Evolutionary conservation across 495 filamentous ascomycete species (phyloP).

Genomic region (Schizothecium vesticola): DNA sequence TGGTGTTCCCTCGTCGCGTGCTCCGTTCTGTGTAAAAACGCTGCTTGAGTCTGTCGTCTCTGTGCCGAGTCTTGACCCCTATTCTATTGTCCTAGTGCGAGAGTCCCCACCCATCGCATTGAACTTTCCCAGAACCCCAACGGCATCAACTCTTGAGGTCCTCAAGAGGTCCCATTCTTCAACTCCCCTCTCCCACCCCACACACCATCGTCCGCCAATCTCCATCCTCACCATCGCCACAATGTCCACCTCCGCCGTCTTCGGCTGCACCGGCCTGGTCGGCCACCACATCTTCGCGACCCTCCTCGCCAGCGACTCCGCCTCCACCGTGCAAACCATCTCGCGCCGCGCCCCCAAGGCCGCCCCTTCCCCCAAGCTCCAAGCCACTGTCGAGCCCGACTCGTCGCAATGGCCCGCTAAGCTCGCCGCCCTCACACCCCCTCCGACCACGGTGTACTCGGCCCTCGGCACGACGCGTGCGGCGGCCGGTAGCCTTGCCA

Average conservation of each 20-base stretch:
- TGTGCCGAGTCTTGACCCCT: background rate
- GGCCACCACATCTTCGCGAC: conserved; percentile 54
- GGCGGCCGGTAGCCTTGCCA: conserved; percentile 61
- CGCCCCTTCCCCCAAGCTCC: conserved; percentile 42
- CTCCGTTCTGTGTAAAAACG: background rate
- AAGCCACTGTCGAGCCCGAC: conserved; percentile 43
- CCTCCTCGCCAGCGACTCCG: conserved; percentile 42
- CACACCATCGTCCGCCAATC: background rate
- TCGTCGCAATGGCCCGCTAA: conserved; percentile 50
- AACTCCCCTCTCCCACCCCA: background rate
- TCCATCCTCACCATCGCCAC: conserved; percentile 5
- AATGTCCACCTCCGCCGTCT: conserved; percentile 42
- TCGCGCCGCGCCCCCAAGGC: conserved; percentile 48
- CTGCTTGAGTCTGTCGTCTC: background rate
- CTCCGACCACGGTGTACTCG: conserved; percentile 58
- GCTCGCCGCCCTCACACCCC: conserved; percentile 49
- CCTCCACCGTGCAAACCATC: conserved; percentile 50
- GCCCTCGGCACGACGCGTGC: conserved; percentile 62
- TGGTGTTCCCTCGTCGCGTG: background rate
- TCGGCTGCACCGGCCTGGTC: conserved; percentile 54
- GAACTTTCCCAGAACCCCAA: background rate
- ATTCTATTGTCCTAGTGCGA: background rate
- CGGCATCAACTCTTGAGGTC: background rate
- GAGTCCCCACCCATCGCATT: background rate
- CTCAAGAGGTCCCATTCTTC: background rate